A percentile compares a stretch with the other conserved stretches of the same genome.
These are phyloP conservation scores for Forsythia viridissima DNA, from an alignment of 257 asterid species.

Conservation along the genomic window DNA sequence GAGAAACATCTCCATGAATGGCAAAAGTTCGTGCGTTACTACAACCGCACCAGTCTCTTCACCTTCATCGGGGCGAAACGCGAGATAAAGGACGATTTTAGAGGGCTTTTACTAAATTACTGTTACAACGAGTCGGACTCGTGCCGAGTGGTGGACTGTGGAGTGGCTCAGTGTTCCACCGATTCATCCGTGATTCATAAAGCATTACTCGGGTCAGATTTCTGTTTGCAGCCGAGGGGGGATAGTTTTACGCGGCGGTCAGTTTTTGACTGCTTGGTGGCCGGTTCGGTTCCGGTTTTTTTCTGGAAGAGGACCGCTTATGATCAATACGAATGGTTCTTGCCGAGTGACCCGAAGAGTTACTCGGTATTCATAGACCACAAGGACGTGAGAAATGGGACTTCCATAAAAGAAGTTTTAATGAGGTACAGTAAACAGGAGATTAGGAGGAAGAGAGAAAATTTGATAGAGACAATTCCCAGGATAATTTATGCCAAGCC, in stretches of 20 bases:
- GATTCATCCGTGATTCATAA: conserved; percentile 38
- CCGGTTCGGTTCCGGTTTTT: conserved; percentile 84
- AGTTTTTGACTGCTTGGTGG: conserved; percentile 80
- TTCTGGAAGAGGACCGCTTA: conserved; percentile 67
- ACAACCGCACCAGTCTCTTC: conserved; percentile 48
- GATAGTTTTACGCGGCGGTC: conserved; percentile 64
- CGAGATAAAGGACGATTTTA: conserved; percentile 50
- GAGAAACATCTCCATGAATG: conserved; percentile 38
- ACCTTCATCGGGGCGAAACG: conserved; percentile 57
- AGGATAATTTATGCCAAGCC: conserved; percentile 65
- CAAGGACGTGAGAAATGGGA: conserved; percentile 60
- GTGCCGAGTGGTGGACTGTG: conserved; percentile 63
- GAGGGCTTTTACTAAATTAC: conserved; percentile 38
- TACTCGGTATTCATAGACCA: conserved; percentile 76
- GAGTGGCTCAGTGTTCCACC: conserved; percentile 42
- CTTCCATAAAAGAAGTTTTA: conserved; percentile 55
- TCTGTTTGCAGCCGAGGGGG: conserved; percentile 80
- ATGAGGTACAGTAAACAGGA: conserved; percentile 49
- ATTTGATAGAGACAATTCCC: conserved; percentile 75
- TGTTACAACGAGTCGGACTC: conserved; percentile 47
- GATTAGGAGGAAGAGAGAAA: conserved; percentile 67
- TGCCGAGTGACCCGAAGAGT: conserved; percentile 75
- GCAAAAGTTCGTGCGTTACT: conserved; percentile 53
- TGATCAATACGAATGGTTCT: conserved; percentile 83
- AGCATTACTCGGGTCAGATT: conserved; percentile 58